Evolutionary conservation across 441 rosid species (phyloP), one percentile per base, ranked within the genome.

Genomic region (Metrosideros polymorpha): DNA sequence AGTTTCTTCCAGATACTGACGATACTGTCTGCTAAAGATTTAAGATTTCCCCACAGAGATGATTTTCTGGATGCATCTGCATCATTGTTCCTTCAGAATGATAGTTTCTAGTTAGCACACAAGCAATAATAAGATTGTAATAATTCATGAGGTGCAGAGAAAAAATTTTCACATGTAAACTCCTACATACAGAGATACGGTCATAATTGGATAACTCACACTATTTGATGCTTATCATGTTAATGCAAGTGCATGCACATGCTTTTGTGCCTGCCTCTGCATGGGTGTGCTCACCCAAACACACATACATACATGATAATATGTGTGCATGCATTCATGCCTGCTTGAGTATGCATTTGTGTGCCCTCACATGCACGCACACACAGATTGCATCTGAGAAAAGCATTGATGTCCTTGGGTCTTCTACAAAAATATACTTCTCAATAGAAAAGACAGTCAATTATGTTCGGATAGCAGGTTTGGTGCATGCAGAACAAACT

Each of bases 21-120:
- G n/a, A 92, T 56, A 53, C 88, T 86, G 30, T 85, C 92, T 32
- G 93, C 93, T 85, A 93, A 87, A 52, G 93, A 89, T 88, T 92
- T 93, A 27, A 93, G 86, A 84, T 85, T 91, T 66, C 66, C 91
- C 94, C 93, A 93, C 8, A 93, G 13, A 53, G 91, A 86, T 49
- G 91, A 76, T 86, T 82, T 85, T 85, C 84, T 86, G 22, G 86
- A 82, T 85, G 13, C 30, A 76, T 90, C 89, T 15, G 53, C 71
- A 35, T 87, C 90, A 50, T 86, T 6, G 12, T 52, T 85, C 82
- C 77, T 49, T 39, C 84, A 52, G 54, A 85, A 42, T 50, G 79
- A 35, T n/a, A 66, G 79, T 35, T 66, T 22, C 79, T 35, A 66
- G 45, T 66, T 24, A 66, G 79, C 79, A 10, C 22, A n/a, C 27